phyloP scores from a whole-genome alignment of 371 early-diverging fungal species.

The Smittium mucronatum region DNA sequence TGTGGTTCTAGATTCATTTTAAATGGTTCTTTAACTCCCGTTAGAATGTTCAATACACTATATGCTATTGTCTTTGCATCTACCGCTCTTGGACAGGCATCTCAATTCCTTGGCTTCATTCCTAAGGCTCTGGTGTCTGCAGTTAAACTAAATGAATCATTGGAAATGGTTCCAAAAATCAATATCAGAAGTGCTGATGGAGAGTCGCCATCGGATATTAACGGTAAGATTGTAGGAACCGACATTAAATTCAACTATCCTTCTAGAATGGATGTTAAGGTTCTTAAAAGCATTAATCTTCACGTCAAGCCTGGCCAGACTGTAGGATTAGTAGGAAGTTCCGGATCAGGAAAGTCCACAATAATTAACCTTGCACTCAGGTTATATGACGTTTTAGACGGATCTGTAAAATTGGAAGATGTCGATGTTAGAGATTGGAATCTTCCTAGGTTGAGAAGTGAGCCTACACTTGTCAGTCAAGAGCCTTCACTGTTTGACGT shows the following conservation, averaged over 20 bases:
- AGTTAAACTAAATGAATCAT: conserved; percentile 42
- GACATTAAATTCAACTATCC: conserved; percentile 62
- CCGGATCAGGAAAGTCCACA: conserved; percentile 87
- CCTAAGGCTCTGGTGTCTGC: conserved; percentile 45
- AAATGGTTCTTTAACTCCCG: conserved; percentile 17
- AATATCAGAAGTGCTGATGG: conserved; percentile 36
- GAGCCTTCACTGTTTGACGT: conserved; percentile 56
- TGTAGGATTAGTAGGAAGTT: conserved; percentile 87
- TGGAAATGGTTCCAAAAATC: conserved; percentile 42
- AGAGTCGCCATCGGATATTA: conserved; percentile 1
- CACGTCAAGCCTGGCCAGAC: conserved; percentile 67
- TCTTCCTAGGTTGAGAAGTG: conserved; percentile 51
- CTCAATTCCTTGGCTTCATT: conserved; percentile 45
- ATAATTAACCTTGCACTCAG: conserved; percentile 66
- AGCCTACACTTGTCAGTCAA: conserved; percentile 69
- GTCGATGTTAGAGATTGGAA: conserved; percentile 54
- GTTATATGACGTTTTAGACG: conserved; percentile 61
- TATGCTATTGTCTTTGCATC: conserved; percentile 64
- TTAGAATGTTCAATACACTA: conserved; percentile 46
- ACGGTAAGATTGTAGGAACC: conserved; percentile 36
- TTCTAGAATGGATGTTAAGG: conserved; percentile 47
- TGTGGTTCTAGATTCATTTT: conserved; percentile 27
- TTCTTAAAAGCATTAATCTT: conserved; percentile 63
- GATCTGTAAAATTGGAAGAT: conserved; percentile 58
- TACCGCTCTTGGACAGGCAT: conserved; percentile 39